Evolutionary conservation across 108 stramenopile genomes (phyloP).

Genomic region (Schizochytrium sp.): DNA sequence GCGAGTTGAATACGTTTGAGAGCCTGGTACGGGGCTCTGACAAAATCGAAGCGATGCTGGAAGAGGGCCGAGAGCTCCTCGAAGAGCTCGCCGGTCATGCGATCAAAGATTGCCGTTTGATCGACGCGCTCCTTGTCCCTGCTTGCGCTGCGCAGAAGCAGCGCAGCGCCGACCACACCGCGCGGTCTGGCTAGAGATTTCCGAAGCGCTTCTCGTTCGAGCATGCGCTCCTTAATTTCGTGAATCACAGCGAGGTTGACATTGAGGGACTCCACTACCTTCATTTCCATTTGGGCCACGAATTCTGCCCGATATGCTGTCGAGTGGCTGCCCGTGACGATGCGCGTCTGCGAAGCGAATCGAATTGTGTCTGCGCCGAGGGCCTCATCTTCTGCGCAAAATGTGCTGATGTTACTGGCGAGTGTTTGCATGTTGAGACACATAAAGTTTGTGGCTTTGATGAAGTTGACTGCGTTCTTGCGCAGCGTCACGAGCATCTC

Average conservation of each 20-base stretch:
- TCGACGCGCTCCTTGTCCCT: not conserved
- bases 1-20: not conserved
- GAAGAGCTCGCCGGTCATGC: not conserved
- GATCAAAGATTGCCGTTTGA: not conserved
- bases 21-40: not conserved
- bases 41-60: not conserved
- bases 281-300: not conserved
- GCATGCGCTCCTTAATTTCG: not conserved
- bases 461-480: not conserved
- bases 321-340: not conserved
- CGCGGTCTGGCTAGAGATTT: not conserved
- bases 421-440: not conserved
- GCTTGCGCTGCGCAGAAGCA: not conserved
- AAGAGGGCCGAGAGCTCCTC: slow-evolving; percentile 8
- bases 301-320: not conserved
- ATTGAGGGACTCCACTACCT: not conserved
- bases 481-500: not conserved
- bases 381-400: slow-evolving; percentile 14
- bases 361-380: not conserved
- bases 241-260: not conserved
- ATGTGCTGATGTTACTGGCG: not conserved
- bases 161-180: not conserved
- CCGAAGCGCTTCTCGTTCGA: not conserved
- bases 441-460: not conserved
- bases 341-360: not conserved